These are phyloP conservation scores for Phalaenopsis hybrid DNA, from an alignment of 116 monocot genomes.

Conservation along the genomic window DNA sequence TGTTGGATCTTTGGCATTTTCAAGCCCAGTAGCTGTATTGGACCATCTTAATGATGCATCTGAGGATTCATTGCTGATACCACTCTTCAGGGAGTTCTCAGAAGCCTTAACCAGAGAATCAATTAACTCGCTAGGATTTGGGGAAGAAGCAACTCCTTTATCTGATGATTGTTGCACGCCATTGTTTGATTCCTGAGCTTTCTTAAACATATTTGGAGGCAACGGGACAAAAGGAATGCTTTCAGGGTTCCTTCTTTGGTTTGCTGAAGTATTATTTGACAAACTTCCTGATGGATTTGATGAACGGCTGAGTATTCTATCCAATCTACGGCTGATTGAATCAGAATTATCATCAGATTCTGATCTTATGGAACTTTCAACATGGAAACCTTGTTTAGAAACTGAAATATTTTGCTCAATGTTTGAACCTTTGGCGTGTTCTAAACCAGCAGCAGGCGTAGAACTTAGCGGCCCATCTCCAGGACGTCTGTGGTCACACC, in stretches of 20 bases:
- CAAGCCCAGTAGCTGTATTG: constrained; percentile 21
- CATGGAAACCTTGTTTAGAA: constrained; percentile 10
- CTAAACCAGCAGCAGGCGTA: constrained; percentile 11
- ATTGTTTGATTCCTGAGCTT: constrained; percentile 19
- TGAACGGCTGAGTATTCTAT: constrained; percentile 64
- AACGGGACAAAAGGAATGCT: constrained; percentile 63
- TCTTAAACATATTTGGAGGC: constrained; percentile 60
- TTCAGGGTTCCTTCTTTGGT: constrained; percentile 25
- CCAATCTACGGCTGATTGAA: constrained; percentile 55
- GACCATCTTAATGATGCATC: constrained; percentile 28
- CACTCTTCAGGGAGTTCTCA: constrained; percentile 7
- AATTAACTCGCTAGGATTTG: constrained; percentile 1
- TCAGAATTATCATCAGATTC: constrained; percentile 22
- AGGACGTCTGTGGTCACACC: constrained; percentile 86
- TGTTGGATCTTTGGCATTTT: constrained; percentile 15
- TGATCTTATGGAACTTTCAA: constrained; percentile 11
- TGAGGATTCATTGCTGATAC: constrained; percentile 16
- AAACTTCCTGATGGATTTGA: constrained; percentile 17
- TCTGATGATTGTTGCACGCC: constrained; percentile 12
- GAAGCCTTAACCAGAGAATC: constrained; percentile 4
- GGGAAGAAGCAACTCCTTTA: constrained; percentile 13
- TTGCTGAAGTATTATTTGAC: constrained; percentile 9
- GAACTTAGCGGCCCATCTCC: constrained; percentile 19
- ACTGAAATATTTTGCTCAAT: neutral
- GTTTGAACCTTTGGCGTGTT: constrained; percentile 11